Evolutionary conservation across 2,329 filamentous ascomycete species (phyloP).

Genomic region (Ceratocystis cacaofunesta): DNA sequence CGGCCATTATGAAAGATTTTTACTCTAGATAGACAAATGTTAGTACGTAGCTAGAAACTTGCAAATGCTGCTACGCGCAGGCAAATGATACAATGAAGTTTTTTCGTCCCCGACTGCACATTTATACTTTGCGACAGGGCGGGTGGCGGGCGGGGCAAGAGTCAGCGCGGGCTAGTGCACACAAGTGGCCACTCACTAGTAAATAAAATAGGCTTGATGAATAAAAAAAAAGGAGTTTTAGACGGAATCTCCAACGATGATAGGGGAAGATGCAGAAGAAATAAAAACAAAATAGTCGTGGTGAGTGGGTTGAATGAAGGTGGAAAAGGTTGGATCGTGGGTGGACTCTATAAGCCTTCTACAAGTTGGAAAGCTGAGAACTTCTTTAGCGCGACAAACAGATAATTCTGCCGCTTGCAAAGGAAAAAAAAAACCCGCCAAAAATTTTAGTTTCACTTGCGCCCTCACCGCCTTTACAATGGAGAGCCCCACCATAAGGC

Average conservation of each 20-base stretch:
- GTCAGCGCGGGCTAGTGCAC: neutral
- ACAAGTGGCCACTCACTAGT: neutral
- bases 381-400: constrained; percentile 11
- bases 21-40: neutral
- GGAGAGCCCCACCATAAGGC: constrained; percentile 8
- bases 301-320: constrained; percentile 1
- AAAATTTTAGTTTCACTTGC: constrained; percentile 18
- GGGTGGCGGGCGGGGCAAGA: constrained; percentile 14
- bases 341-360: neutral
- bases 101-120: neutral
- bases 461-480: constrained; percentile 14
- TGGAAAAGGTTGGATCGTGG: neutral
- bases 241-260: neutral
- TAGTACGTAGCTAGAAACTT: neutral
- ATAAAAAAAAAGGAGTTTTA: neutral
- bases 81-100: constrained; percentile 8
- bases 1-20: constrained; percentile 10
- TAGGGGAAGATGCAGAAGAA: neutral
- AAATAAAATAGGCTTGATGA: neutral
- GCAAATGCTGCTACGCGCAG: neutral
- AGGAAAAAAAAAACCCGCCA: constrained; percentile 13
- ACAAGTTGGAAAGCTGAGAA: constrained; percentile 7
- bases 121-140: constrained; percentile 15
- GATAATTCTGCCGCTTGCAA: constrained; percentile 15
- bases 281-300: neutral